These are phyloP conservation scores for Davidsoniella neocaledoniae DNA, from an alignment of 2,329 filamentous ascomycete species.

Conservation along the genomic window DNA sequence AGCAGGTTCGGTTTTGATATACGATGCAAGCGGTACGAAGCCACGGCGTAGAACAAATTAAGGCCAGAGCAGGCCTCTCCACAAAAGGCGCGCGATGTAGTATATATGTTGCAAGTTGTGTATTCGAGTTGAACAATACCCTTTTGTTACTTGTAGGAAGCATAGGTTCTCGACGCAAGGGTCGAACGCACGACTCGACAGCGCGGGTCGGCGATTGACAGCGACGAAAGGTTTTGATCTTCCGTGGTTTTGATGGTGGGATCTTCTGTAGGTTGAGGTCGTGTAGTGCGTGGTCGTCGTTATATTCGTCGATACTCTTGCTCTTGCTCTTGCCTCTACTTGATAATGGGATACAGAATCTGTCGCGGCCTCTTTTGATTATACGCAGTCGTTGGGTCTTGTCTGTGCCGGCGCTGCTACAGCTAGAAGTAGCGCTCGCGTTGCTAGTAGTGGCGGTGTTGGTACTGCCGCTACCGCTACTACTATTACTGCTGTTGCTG, in stretches of 20 bases:
- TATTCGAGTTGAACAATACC: constrained; percentile 12
- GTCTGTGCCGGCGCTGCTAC: background rate
- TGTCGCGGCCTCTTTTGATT: too few relatives aligned
- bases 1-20: too few relatives aligned
- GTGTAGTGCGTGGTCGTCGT: too few relatives aligned
- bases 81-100: too few relatives aligned
- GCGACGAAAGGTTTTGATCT: too few relatives aligned
- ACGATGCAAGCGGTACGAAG: background rate
- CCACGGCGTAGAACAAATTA: background rate
- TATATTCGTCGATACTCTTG: too few relatives aligned
- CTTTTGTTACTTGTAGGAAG: constrained; percentile 13
- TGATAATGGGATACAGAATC: too few relatives aligned
- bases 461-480: constrained; percentile 1
- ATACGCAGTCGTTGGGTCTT: background rate
- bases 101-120: background rate
- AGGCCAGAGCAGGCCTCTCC: too few relatives aligned
- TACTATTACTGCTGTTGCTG: constrained; percentile 1
- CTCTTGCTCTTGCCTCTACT: too few relatives aligned
- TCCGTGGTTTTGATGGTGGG: too few relatives aligned
- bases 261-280: too few relatives aligned
- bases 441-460: background rate
- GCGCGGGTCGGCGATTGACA: constrained; percentile 12
- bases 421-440: background rate
- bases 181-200: constrained; percentile 10
- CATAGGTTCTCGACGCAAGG: constrained; percentile 12